A percentile compares a stretch with the other conserved stretches of the same genome.
Evolutionary conservation across 1,284 basidiomycete species (phyloP).

Genomic region (Malassezia slooffiae): DNA sequence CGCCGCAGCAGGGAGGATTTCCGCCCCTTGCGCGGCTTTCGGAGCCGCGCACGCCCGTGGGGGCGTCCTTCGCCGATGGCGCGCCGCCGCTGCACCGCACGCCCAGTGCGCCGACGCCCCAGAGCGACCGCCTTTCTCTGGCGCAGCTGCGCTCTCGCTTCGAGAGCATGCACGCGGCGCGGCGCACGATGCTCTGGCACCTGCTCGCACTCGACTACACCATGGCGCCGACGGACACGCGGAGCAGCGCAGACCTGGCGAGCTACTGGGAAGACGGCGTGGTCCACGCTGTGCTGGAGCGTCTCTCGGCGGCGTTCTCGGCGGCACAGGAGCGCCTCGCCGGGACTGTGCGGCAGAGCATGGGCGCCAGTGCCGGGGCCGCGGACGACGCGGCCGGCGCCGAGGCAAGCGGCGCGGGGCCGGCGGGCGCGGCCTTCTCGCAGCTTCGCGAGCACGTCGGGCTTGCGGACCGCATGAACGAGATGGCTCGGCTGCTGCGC

Average conservation of each 20-base stretch:
- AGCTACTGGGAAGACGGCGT: slow-evolving; percentile 11
- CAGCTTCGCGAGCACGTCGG: slow-evolving; percentile 18
- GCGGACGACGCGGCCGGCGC: too few relatives aligned
- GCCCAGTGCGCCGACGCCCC: too few relatives aligned
- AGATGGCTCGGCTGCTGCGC: slow-evolving; percentile 35
- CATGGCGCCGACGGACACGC: slow-evolving; percentile 8
- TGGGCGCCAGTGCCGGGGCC: too few relatives aligned
- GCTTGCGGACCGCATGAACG: slow-evolving; percentile 28
- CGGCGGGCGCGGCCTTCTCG: too few relatives aligned
- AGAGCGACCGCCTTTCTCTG: slow-evolving; percentile 26
- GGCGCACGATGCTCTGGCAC: slow-evolving; percentile 21
- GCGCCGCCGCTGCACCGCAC: too few relatives aligned
- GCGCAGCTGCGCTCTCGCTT: slow-evolving; percentile 29
- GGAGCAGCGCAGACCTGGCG: slow-evolving; percentile 1
- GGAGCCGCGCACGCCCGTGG: too few relatives aligned
- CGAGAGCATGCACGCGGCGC: slow-evolving; percentile 30
- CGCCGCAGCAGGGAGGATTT: too few relatives aligned
- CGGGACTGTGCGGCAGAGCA: too few relatives aligned
- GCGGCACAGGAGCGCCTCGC: too few relatives aligned
- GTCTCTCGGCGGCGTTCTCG: slow-evolving; percentile 1
- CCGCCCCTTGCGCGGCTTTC: too few relatives aligned
- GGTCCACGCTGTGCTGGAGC: slow-evolving; percentile 3
- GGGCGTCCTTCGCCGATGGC: too few relatives aligned
- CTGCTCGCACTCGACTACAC: slow-evolving; percentile 28
- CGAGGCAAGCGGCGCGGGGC: too few relatives aligned